Evolutionary conservation across 345 rosid genomes (phyloP), one percentile per base, ranked within the genome.

Genomic region (Cochlearia excelsa): DNA sequence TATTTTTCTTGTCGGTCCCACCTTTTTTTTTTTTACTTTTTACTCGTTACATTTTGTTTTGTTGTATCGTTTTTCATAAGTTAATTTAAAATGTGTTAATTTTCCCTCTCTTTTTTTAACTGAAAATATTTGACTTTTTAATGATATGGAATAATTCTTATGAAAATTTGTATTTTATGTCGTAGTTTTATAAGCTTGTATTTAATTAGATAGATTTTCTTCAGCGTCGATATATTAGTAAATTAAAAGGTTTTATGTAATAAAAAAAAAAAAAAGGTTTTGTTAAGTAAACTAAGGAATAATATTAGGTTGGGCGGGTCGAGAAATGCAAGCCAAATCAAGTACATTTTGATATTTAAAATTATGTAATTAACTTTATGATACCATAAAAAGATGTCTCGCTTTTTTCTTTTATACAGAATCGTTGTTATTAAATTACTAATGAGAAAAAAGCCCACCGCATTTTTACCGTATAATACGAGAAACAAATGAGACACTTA

Each of bases 1-100:
- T 54, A 63, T 64, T 26, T 64, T 63, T 46, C 61, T 64, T 63
- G 39, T 64, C 50, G 41, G 66, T 64, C 70, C 75, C 70, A 51
- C 75, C 16, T 41, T 53, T 52, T 3, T 38, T 26, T 9, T 30
- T 51, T 39, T 3, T 10, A 37, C 47, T 46, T 10, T 16, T 1
- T 0, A 40, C 31, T 1, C 37, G 27, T 49, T 29, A 1, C 2
- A 27, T 27, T 46, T 61, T 38, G 38, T 68, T 59, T 46, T 47
- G 42, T 46, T 23, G 42, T 38, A 37, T 2, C 2, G 45, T 45
- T 42, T 46, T 55, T 48, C 16, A 65, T 27, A n/a, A 28, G 38
- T 46, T 53, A 8, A 16, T 16, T 16, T 16, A 55, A 33, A 53
- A 4, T 53, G 30, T 35, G 57, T 54, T 54, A 54, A 4, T 46